A percentile compares a stretch with the other conserved stretches of the same genome.
Evolutionary conservation across 2,329 filamentous ascomycete species (phyloP).

Genomic region (Dactylellina cionopaga): DNA sequence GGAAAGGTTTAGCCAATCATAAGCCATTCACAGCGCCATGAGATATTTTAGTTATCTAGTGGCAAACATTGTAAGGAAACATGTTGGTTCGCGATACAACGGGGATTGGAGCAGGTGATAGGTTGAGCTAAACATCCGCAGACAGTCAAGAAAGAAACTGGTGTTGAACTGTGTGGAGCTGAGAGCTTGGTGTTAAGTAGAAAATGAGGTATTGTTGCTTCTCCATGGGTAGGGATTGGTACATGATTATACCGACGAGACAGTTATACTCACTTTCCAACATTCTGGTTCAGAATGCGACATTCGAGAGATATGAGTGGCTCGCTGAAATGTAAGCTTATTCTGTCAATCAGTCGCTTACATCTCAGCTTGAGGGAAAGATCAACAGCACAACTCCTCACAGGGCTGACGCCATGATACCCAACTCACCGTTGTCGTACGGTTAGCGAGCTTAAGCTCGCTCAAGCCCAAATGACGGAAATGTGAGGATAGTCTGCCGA

Average conservation of each 20-base stretch:
- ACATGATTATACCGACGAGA: neutral
- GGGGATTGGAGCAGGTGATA: neutral
- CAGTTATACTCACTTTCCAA: slow-evolving; percentile 1
- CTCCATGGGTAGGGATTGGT: too few species aligned
- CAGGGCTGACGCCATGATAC: slow-evolving; percentile 41
- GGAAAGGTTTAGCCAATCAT: too few species aligned
- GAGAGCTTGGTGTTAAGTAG: slow-evolving; percentile 8
- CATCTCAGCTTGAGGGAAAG: slow-evolving; percentile 37
- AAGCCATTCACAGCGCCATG: neutral
- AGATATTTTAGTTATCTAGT: slow-evolving; percentile 15
- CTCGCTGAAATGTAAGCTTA: slow-evolving; percentile 48
- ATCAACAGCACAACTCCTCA: slow-evolving; percentile 25
- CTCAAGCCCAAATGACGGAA: slow-evolving; percentile 16
- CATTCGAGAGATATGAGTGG: slow-evolving; percentile 11
- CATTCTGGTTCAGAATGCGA: slow-evolving; percentile 31
- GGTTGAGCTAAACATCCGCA: neutral
- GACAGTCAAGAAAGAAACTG: too few species aligned
- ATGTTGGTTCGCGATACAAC: too few species aligned
- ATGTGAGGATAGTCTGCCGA: slow-evolving; percentile 5
- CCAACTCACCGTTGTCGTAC: slow-evolving; percentile 1
- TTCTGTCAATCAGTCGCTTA: slow-evolving; percentile 42
- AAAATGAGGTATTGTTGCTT: too few species aligned
- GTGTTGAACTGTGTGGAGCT: slow-evolving; percentile 9
- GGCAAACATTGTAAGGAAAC: slow-evolving; percentile 9
- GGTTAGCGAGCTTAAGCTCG: slow-evolving; percentile 24